Percentiles rank a stretch among this genome's conserved stretches.
Conservation (phyloP, 805 yeast species). For the Scheffersomyces amazonensis region DNA sequence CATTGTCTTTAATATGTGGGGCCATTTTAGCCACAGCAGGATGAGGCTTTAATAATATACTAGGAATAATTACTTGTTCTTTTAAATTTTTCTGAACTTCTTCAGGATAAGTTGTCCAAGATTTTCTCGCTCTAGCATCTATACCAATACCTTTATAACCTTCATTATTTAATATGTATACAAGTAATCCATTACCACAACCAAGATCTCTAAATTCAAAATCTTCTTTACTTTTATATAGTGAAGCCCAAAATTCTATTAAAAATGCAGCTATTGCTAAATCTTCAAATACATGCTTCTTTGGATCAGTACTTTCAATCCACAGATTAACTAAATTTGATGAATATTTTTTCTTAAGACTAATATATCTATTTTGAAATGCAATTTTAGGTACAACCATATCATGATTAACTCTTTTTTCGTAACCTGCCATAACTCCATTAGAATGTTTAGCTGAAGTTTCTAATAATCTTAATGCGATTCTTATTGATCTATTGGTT, state of each 20-base stretch:
- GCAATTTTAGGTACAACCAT: constrained; percentile 75
- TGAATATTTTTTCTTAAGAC: constrained; percentile 80
- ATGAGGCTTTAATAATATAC: constrained; percentile 65
- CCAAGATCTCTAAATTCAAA: constrained; percentile 87
- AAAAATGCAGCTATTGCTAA: constrained; percentile 92
- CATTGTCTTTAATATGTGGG: constrained; percentile 59
- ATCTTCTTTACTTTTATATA: constrained; percentile 37
- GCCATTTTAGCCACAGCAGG: constrained; percentile 54
- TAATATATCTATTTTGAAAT: constrained; percentile 80
- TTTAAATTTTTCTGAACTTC: constrained; percentile 53
- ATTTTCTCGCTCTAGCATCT: constrained; percentile 85
- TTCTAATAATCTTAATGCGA: constrained; percentile 73
- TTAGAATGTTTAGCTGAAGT: constrained; percentile 81
- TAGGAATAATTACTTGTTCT: constrained; percentile 85
- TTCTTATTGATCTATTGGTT: constrained; percentile 68
- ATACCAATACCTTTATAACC: constrained; percentile 83
- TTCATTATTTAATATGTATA: constrained; percentile 69
- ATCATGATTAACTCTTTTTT: constrained; percentile 87
- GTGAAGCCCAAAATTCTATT: constrained; percentile 73
- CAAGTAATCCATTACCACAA: constrained; percentile 91
- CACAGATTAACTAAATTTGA: constrained; percentile 71
- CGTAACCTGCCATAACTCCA: constrained; percentile 83
- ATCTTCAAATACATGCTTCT: constrained; percentile 95
- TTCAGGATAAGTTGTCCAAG: constrained; percentile 79
- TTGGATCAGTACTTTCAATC: constrained; percentile 94